These are phyloP conservation scores for Backusella liffmaniae DNA, from an alignment of 192 early-diverging fungal genomes.

Conservation along the genomic window DNA sequence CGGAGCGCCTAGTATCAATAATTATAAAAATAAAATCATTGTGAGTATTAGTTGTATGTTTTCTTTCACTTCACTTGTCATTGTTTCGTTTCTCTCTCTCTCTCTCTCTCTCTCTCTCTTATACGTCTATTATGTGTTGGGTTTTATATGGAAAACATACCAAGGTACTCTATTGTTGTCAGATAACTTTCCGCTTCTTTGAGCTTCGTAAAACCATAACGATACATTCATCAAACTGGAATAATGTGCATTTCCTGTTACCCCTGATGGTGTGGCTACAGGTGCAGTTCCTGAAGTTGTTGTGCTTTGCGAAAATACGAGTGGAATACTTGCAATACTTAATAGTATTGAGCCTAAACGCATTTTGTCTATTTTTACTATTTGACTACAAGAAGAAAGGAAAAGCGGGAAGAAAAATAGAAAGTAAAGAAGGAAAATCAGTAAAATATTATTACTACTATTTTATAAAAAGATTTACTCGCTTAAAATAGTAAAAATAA, in stretches of 20 bases:
- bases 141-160: constrained; percentile 19
- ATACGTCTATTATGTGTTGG: not conserved
- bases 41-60: not conserved
- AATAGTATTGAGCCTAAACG: not conserved
- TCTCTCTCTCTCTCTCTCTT: not conserved
- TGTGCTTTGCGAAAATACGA: not conserved
- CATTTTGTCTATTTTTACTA: not conserved
- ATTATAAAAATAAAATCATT: not conserved
- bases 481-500: constrained; percentile 12
- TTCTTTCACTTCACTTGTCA: not conserved
- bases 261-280: constrained; percentile 1
- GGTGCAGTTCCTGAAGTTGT: not conserved
- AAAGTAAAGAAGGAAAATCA: constrained; percentile 11
- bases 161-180: constrained; percentile 51
- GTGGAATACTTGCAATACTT: not conserved
- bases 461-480: not conserved
- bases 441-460: not conserved
- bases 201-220: constrained; percentile 56
- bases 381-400: not conserved
- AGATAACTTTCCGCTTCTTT: constrained; percentile 49
- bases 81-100: not conserved
- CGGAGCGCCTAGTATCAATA: constrained; percentile 24
- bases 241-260: constrained; percentile 32
- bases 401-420: not conserved
- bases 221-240: constrained; percentile 40